These are phyloP conservation scores for Teunomyces lycoperdinae DNA, from an alignment of 805 yeast genomes.

Conservation along the genomic window DNA sequence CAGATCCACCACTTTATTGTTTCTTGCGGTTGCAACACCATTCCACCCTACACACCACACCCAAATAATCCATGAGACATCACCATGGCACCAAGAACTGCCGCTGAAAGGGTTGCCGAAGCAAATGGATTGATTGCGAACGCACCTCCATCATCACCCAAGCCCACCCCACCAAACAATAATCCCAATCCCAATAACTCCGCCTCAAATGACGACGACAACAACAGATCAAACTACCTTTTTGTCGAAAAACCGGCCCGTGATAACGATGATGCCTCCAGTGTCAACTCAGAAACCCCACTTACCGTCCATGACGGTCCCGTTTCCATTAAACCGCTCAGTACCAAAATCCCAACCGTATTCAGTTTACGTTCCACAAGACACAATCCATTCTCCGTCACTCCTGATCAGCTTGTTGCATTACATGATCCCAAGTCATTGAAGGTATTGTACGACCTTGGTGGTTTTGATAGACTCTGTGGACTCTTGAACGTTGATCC, in stretches of 20 bases:
- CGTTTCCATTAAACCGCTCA: not conserved
- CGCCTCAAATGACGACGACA: not conserved
- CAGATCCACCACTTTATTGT: not conserved
- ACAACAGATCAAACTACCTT: not conserved
- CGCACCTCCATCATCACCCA: constrained; percentile 5
- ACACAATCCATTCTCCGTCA: constrained; percentile 4
- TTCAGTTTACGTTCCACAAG: not conserved
- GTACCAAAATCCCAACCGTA: not conserved
- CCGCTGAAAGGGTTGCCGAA: constrained; percentile 7
- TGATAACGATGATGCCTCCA: constrained; percentile 9
- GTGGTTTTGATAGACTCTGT: constrained; percentile 41
- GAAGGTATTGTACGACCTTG: constrained; percentile 36
- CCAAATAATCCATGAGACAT: not conserved
- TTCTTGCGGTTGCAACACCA: not conserved
- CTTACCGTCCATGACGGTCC: constrained; percentile 5
- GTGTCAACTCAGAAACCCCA: constrained; percentile 14
- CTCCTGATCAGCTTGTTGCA: constrained; percentile 35
- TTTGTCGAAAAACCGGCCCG: not conserved
- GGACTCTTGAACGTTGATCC: constrained; percentile 35
- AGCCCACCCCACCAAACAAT: constrained; percentile 13
- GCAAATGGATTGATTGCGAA: constrained; percentile 1
- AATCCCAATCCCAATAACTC: not conserved
- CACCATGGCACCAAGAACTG: constrained; percentile 11
- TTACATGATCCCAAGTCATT: constrained; percentile 67
- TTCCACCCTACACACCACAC: not conserved